Conservation (phyloP, 2,329 filamentous ascomycete species). For the Zymoseptoria passerinii region DNA sequence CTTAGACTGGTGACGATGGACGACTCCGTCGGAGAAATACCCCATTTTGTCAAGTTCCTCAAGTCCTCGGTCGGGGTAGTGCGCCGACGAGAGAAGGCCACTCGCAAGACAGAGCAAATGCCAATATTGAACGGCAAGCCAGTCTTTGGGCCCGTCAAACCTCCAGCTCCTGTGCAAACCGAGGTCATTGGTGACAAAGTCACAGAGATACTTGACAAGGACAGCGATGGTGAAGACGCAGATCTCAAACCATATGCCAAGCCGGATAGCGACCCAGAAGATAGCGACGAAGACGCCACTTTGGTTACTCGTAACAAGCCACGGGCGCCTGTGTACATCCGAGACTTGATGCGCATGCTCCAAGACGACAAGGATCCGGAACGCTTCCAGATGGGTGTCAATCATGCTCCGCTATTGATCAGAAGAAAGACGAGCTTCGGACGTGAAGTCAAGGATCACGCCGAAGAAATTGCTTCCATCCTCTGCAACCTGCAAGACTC, state of each 20-base stretch:
- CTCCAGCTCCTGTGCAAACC: constrained; percentile 14
- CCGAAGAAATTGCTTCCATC: constrained; percentile 67
- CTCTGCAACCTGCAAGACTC: constrained; percentile 78
- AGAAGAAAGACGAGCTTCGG: constrained; percentile 83
- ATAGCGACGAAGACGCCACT: constrained; percentile 89
- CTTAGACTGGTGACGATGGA: constrained; percentile 54
- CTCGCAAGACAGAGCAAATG: constrained; percentile 4
- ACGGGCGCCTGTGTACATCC: constrained; percentile 80
- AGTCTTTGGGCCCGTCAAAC: constrained; percentile 7
- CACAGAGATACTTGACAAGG: constrained; percentile 24
- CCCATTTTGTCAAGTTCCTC: constrained; percentile 37
- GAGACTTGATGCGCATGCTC: constrained; percentile 71
- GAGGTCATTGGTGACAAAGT: constrained; percentile 28
- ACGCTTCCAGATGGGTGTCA: constrained; percentile 68
- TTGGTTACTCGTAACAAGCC: constrained; percentile 75
- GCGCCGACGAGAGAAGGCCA: neutral
- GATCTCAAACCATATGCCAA: constrained; percentile 74
- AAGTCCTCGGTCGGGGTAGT: neutral
- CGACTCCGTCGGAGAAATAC: constrained; percentile 55
- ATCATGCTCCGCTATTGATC: constrained; percentile 70
- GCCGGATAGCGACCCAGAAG: constrained; percentile 78
- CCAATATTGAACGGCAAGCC: constrained; percentile 17
- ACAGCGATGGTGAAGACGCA: constrained; percentile 48
- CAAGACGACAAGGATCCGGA: constrained; percentile 78
- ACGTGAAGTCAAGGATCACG: constrained; percentile 76